Percentiles rank a stretch among this genome's conserved stretches.
Evolutionary conservation across 768 basidiomycete species (phyloP).

Genomic region (Gymnopilus junonius): DNA sequence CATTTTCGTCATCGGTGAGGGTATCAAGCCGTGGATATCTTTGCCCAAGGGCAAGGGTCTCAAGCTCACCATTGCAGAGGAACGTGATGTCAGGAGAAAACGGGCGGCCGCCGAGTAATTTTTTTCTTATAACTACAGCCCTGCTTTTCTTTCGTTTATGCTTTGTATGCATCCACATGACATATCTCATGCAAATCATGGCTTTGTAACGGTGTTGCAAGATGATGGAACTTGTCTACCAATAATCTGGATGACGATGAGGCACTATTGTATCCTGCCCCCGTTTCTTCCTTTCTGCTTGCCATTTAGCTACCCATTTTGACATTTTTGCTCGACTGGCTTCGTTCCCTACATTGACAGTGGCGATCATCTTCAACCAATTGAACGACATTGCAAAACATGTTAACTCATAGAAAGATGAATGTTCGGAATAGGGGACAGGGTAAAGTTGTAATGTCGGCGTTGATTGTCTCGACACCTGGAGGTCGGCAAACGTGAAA

Average conservation of each 20-base stretch:
- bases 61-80: constrained; percentile 96
- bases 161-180: constrained; percentile 44
- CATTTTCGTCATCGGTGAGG: constrained; percentile 98
- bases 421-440: constrained; percentile 94
- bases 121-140: constrained; percentile 37
- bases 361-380: constrained; percentile 92
- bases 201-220: constrained; percentile 1
- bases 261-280: constrained; percentile 41
- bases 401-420: constrained; percentile 93
- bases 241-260: constrained; percentile 51
- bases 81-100: constrained; percentile 92
- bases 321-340: constrained; percentile 81
- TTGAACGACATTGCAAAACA: constrained; percentile 91
- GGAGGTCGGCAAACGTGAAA: constrained; percentile 74
- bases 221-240: constrained; percentile 32
- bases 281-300: constrained; percentile 71
- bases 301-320: constrained; percentile 90
- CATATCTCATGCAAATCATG: constrained; percentile 35
- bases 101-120: constrained; percentile 62
- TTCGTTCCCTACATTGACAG: constrained; percentile 86
- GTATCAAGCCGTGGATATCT: constrained; percentile 94
- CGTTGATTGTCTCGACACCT: constrained; percentile 73
- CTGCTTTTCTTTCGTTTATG: constrained; percentile 34
- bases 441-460: constrained; percentile 74
- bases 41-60: constrained; percentile 97